phyloP scores from a whole-genome alignment of 2,329 filamentous ascomycete species.

The Microascus cirrosus region DNA sequence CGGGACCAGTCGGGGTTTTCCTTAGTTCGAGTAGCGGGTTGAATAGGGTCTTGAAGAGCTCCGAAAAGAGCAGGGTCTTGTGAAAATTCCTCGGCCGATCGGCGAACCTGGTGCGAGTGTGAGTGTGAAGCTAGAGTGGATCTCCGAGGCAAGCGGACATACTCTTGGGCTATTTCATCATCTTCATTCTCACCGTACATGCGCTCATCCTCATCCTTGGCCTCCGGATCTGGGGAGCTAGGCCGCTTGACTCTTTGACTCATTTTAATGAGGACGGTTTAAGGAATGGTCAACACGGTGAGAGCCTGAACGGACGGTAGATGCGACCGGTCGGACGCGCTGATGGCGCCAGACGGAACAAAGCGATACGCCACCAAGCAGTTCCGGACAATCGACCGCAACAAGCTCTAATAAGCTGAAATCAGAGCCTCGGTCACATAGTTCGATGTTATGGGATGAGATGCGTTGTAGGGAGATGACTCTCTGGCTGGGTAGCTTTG shows the following conservation, averaged over 20 bases:
- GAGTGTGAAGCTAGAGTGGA: not conserved
- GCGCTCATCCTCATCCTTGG: slow-evolving; percentile 36
- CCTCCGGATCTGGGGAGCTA: slow-evolving; percentile 22
- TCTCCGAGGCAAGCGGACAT: not conserved
- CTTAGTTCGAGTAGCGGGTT: slow-evolving; percentile 70
- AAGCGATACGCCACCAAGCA: not conserved
- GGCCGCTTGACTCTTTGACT: slow-evolving; percentile 12
- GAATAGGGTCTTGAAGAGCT: slow-evolving; percentile 68
- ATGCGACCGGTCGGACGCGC: not conserved
- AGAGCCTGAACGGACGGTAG: not conserved
- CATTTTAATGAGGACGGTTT: slow-evolving; percentile 14
- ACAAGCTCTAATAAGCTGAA: not conserved
- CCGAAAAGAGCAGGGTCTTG: slow-evolving; percentile 71
- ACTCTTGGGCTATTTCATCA: not conserved
- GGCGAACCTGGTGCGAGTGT: slow-evolving; percentile 51
- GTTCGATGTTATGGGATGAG: not conserved
- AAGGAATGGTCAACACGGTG: not conserved
- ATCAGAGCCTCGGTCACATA: not conserved
- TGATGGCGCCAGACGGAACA: not conserved
- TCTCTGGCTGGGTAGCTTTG: not conserved
- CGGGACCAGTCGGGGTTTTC: slow-evolving; percentile 54
- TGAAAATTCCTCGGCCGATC: slow-evolving; percentile 72
- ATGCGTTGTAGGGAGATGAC: not conserved
- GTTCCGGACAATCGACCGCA: not conserved
- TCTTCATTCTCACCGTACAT: slow-evolving; percentile 29